Base-by-base conservation (phyloP, 164 flowering plant genomes). In the Dillenia suffruticosa region DNA sequence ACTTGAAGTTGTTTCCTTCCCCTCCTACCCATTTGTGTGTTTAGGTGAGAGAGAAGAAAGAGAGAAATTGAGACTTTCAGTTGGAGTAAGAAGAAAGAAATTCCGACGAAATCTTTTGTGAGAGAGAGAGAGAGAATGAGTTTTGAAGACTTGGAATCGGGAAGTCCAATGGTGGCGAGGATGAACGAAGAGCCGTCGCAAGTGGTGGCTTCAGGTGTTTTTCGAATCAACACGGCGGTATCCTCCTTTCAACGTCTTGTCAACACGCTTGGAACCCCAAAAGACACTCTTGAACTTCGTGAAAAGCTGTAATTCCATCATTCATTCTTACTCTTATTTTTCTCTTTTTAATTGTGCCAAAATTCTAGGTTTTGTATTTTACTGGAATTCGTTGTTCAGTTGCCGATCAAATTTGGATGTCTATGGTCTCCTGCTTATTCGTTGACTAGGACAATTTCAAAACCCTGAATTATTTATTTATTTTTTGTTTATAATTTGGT, bases 201-300 rank as follows among this genome's bases (percentile, higher is more conserved):
- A 53, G 83, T 81, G 1, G 86, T 85, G 9, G 84, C 86, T 2
- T 63, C 86, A 1, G 86, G 86, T 4, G 77, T 85, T 17, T 85
- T 85, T 69, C 78, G 72, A 67, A 79, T 85, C 64, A 85, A 78
- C 60, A 85, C 90, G 1, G 84, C 87, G 44, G 84, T 85, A 12
- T 72, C 76, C 9, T 65, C 81, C 53, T 85, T 83, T 61, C 76
- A 69, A n/a, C 81, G 90, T 17, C 84, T 85, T 51, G 90, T 83
- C 14, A 78, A 78, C 59, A 73, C 86, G 62, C 79, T 85, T 11
- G 90, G 90, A 2, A 83, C 90, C 44, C 84, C 84, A 40, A 85
- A 81, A 66, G 90, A 85, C 58, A 85, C 87, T 56, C 82, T 73
- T 22, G 74, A 83, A 44, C 82, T 79, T 44, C 80, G 87, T 10